Base-by-base conservation (phyloP, 1,284 basidiomycete species). In the Melampsora americana region DNA sequence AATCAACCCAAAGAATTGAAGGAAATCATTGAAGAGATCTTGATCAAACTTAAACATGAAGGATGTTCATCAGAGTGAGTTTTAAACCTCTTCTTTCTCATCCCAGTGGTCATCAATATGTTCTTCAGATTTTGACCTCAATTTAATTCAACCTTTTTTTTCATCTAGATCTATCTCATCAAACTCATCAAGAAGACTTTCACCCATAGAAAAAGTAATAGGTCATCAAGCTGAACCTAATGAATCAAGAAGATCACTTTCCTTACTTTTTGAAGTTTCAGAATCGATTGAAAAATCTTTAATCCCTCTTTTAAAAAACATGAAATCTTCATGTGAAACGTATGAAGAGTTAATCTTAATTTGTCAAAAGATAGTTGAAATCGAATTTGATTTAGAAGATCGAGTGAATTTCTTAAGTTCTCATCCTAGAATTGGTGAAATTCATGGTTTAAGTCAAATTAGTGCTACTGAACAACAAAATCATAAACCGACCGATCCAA, bases 391-490 rank as follows among this genome's bases (percentile, higher is more conserved):
- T 56, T 79, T 84, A 62, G 82, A 84, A 14, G 84, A 87, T 14
- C 88, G 88, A 81, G 89, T 89, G 0, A 83, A 84, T 72, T 94
- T 96, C 81, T 86, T 95, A 77, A 86, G 86, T 1, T 92, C 89
- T 1, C 93, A 95, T 84, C 93, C 93, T 56, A 87, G 92, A 78
- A 95, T 95, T 67, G 93, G 93, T 32, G 92, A 92, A 83, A 87
- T 86, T 72, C 81, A 82, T 68, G 88, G 88, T 39, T 85, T 95
- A 20, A 91, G 90, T 1, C 86, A 83, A 56, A 84, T 92, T 66
- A 93, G 91, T 82, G 87, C 88, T 30, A 88, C 86, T 64, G 93
- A 95, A 82, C 93, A 95, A 83, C 88, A 88, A 4, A 77, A 77
- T n/a, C 69, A 76, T 66, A 59, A 61, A 30, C 69, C 62, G 12